Evolutionary conservation across 202 grass and related monocot genomes (phyloP).

Genomic region (Cymbopogon flexuosus): DNA sequence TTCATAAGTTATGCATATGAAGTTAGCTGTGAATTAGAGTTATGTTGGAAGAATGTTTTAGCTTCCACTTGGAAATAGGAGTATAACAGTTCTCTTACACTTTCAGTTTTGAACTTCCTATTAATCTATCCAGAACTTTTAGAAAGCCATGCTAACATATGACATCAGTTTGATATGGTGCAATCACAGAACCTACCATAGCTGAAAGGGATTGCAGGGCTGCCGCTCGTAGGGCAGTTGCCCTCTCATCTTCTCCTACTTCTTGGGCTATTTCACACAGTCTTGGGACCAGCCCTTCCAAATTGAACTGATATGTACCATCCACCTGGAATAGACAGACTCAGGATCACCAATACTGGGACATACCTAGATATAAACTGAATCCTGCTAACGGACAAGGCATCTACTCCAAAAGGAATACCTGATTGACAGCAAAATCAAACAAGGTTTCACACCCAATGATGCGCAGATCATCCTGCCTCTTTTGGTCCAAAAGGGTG

Average conservation of each 20-base stretch:
- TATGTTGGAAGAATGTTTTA: background rate
- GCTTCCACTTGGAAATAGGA: conserved; percentile 12
- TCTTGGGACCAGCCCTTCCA: conserved; percentile 81
- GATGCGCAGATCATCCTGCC: conserved; percentile 77
- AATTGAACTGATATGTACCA: conserved; percentile 97
- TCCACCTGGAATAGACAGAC: conserved; percentile 62
- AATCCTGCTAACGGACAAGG: conserved; percentile 11
- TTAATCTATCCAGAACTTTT: background rate
- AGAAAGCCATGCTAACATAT: background rate
- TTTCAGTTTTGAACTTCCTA: background rate
- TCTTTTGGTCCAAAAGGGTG: conserved; percentile 94
- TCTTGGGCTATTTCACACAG: conserved; percentile 88
- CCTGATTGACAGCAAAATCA: conserved; percentile 92
- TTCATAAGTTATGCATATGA: background rate
- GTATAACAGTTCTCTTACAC: background rate
- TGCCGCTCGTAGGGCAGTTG: conserved; percentile 44
- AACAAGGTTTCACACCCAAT: conserved; percentile 92
- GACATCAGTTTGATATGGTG: conserved; percentile 18
- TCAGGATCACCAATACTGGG: conserved; percentile 6
- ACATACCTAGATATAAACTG: conserved; percentile 14
- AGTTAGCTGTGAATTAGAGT: background rate
- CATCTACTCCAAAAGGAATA: conserved; percentile 32
- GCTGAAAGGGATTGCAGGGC: conserved; percentile 82
- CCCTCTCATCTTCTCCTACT: conserved; percentile 65
- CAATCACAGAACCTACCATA: conserved; percentile 51